Percentiles rank a stretch among this genome's conserved stretches.
Conservation (phyloP, 169 alveolate species). For the Ichthyophthirius multifiliis region DNA sequence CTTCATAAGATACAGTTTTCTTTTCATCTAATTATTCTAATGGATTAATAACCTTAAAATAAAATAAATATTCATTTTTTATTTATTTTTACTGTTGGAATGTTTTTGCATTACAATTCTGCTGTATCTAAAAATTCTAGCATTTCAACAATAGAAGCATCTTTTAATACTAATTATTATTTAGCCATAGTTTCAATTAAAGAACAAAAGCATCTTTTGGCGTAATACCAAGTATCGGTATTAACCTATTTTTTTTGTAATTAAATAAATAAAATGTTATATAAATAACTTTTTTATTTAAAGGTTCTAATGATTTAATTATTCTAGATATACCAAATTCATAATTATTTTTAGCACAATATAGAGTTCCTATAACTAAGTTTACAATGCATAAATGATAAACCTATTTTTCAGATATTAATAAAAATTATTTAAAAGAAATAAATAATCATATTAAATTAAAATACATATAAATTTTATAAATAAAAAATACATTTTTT, state of each 20-base stretch:
- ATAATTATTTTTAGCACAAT: slow-evolving; percentile 90
- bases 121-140: slow-evolving; percentile 84
- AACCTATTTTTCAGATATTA: no score
- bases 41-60: slow-evolving; percentile 50
- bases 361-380: slow-evolving; percentile 89
- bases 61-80: not conserved
- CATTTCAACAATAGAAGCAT: slow-evolving; percentile 68
- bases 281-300: slow-evolving; percentile 77
- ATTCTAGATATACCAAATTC: slow-evolving; percentile 90
- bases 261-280: slow-evolving; percentile 12
- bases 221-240: slow-evolving; percentile 74
- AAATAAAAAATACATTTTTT: slow-evolving; percentile 30
- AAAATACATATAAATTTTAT: not conserved
- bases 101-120: slow-evolving; percentile 74
- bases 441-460: not conserved
- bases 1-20: slow-evolving; percentile 80
- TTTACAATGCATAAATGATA: slow-evolving; percentile 92
- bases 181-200: slow-evolving; percentile 87
- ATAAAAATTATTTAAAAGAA: no score
- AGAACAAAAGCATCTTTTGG: slow-evolving; percentile 89
- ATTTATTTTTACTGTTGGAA: slow-evolving; percentile 49
- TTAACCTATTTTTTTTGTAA: not conserved
- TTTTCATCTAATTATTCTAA: slow-evolving; percentile 66
- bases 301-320: slow-evolving; percentile 87
- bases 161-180: slow-evolving; percentile 86